Conservation (phyloP, 2,329 filamentous ascomycete genomes). For the Dothidotthia symphoricarpi region DNA sequence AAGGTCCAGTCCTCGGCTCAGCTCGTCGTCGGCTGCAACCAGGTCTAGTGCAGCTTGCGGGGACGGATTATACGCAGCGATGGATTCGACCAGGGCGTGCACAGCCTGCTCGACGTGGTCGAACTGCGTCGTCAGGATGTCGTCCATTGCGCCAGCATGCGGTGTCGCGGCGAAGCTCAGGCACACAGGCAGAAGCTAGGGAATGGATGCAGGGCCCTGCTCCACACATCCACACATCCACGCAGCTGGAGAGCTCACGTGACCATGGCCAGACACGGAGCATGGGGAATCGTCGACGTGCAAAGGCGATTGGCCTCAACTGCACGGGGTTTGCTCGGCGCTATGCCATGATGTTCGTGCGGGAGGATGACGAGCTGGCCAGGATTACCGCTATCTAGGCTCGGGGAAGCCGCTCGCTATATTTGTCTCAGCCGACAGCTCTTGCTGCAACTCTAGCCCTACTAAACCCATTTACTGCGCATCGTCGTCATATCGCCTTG, state of each 20-base stretch:
- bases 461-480: slow-evolving; percentile 1
- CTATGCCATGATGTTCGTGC: neutral
- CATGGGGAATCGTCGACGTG: too few species aligned
- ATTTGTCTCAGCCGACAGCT: slow-evolving; percentile 11
- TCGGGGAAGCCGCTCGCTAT: slow-evolving; percentile 8
- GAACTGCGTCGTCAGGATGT: slow-evolving; percentile 45
- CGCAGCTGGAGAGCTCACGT: slow-evolving; percentile 6
- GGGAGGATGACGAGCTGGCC: slow-evolving; percentile 2
- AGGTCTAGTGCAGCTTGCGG: slow-evolving; percentile 66
- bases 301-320: too few species aligned
- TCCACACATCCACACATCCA: neutral
- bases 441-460: slow-evolving; percentile 2
- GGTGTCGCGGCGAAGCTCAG: slow-evolving; percentile 8
- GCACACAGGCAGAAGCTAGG: slow-evolving; percentile 5
- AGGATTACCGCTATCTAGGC: neutral
- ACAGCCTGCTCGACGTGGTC: slow-evolving; percentile 53
- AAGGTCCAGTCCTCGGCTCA: slow-evolving; percentile 64
- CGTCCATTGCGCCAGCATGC: slow-evolving; percentile 38
- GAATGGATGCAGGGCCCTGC: neutral
- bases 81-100: slow-evolving; percentile 70
- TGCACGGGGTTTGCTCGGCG: too few species aligned
- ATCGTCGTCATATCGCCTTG: neutral
- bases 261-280: neutral
- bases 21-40: slow-evolving; percentile 65
- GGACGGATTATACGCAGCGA: slow-evolving; percentile 78